Evolutionary conservation across 2,329 filamentous ascomycete species (phyloP), one percentile per base, ranked within the genome.

Genomic region (Talaromyces albobiverticillius): DNA sequence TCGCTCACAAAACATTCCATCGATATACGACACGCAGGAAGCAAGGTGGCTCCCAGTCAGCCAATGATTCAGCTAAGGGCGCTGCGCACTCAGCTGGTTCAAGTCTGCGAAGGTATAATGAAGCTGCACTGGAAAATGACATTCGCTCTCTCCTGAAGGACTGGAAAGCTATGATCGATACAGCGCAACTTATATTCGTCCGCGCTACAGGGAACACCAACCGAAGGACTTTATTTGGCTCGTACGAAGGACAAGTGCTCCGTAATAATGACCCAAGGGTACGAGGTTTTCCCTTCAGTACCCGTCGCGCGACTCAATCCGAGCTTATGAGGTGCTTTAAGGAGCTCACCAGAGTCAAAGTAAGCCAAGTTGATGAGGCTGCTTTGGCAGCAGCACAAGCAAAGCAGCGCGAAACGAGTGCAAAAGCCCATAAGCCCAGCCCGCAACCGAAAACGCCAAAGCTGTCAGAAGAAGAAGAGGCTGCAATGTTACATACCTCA

Each of bases 1-100:
- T 96, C 42, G 93, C 91, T 0, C 93, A 97, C 73, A 99, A 99
- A 76, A 96, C 93, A 0, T 99, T 97, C 71, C 95, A 99, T 71
- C 83, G 94, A 54, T 99, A 99, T 68, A 99, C 95, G 0, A 99
- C 94, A 5, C 82, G 94, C 60, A 83, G 94, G 61, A 99, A 99
- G 70, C 94, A 99, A 71, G 94, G 94, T 78, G 94, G 95, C 40
- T 87, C 91, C 10, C 94, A 99, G 70, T 95, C 92, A 3, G 87
- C 93, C 25, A 97, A 91, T 69, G 94, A 99, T 70, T 88, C 90
- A 57, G 84, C 92, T n/a, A 96, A 96, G 67, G 93, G 94, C 13
- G 86, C 88, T 45, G 94, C 94, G 0, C 91, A 97, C 71, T 97
- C 94, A 3, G 95, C 92, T 7, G 94, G 95, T 69, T 89, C 94